phyloP scores from a whole-genome alignment of 2,329 filamentous ascomycete genomes.

The Chlorencoelia australis region DNA sequence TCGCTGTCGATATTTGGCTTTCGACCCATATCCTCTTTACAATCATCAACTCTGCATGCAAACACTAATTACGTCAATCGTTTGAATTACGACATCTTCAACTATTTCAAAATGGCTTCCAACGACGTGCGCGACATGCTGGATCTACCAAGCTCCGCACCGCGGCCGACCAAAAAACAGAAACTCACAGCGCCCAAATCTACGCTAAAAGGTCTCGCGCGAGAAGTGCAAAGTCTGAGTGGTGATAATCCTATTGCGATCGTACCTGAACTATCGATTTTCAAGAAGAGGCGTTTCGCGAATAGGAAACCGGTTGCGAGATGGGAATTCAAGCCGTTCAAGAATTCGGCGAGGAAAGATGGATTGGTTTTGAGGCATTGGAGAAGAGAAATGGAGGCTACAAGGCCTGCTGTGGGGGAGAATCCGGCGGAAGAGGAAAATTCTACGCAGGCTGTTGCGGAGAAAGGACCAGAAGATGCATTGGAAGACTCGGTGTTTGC shows the following conservation, averaged over 20 bases:
- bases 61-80: too few relatives aligned
- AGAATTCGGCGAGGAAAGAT: constrained; percentile 67
- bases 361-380: constrained; percentile 68
- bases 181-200: constrained; percentile 52
- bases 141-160: constrained; percentile 56
- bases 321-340: constrained; percentile 64
- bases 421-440: constrained; percentile 30
- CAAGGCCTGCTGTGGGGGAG: constrained; percentile 30
- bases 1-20: too few relatives aligned
- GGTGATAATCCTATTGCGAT: constrained; percentile 59
- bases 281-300: constrained; percentile 48
- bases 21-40: too few relatives aligned
- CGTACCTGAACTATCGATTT: constrained; percentile 47
- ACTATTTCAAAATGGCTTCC: constrained; percentile 48
- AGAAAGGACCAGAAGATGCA: constrained; percentile 1
- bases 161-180: constrained; percentile 63
- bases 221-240: constrained; percentile 55
- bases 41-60: too few relatives aligned
- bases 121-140: constrained; percentile 83
- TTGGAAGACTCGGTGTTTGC: constrained; percentile 59
- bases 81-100: too few relatives aligned
- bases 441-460: constrained; percentile 27
- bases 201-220: constrained; percentile 53
- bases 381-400: constrained; percentile 52
- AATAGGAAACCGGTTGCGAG: constrained; percentile 45